Conservation (phyloP, 371 early-diverging fungal genomes). For the Lichtheimia corymbifera region DNA sequence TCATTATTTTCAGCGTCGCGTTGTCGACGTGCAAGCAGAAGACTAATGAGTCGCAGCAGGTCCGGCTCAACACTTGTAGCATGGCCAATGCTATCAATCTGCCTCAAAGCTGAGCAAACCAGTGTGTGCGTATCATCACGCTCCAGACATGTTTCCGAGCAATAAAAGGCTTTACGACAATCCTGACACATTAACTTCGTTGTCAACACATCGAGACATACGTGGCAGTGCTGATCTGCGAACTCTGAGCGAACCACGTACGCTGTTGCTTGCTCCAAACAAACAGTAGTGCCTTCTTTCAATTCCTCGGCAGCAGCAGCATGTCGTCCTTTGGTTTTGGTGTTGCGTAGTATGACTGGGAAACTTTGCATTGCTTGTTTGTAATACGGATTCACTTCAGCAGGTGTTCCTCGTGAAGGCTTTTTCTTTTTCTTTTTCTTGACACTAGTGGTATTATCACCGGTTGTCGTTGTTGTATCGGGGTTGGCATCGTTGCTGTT, state of each 20-base stretch:
- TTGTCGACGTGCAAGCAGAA: conserved; percentile 45
- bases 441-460: too few species aligned
- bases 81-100: conserved; percentile 48
- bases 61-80: conserved; percentile 59
- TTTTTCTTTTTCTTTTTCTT: too few species aligned
- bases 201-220: conserved; percentile 48
- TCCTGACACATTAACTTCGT: conserved; percentile 48
- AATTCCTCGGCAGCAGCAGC: conserved; percentile 55
- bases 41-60: conserved; percentile 50
- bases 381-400: conserved; percentile 14
- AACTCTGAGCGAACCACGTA: conserved; percentile 61
- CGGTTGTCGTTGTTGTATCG: too few species aligned
- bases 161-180: conserved; percentile 63
- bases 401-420: too few species aligned
- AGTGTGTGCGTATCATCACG: conserved; percentile 48
- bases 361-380: conserved; percentile 20
- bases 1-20: conserved; percentile 24
- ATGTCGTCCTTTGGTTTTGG: conserved; percentile 64
- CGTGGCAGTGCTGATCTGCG: conserved; percentile 60
- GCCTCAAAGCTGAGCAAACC: conserved; percentile 51
- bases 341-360: conserved; percentile 34
- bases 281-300: conserved; percentile 52
- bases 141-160: conserved; percentile 57
- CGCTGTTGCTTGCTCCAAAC: conserved; percentile 57
- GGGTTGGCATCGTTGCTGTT: too few species aligned